phyloP scores from a whole-genome alignment of 495 filamentous ascomycete genomes.

The Sordaria brevicollis region DNA sequence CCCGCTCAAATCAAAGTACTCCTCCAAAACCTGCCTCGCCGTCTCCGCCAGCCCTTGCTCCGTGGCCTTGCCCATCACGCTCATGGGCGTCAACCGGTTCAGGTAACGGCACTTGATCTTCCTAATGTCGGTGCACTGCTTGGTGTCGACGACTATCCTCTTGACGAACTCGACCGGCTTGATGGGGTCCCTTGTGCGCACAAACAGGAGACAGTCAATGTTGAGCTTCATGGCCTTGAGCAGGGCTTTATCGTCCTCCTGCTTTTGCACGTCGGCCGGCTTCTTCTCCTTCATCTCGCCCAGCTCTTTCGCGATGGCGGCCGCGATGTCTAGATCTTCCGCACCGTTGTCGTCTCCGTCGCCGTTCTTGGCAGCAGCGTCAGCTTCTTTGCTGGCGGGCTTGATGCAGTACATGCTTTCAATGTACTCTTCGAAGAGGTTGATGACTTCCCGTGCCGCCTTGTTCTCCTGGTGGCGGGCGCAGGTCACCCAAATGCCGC shows the following conservation, averaged over 20 bases:
- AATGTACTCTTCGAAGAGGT: conserved; percentile 65
- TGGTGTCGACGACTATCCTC: conserved; percentile 59
- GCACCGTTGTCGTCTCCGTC: conserved; percentile 22
- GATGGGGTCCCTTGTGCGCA: conserved; percentile 55
- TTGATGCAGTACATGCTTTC: conserved; percentile 48
- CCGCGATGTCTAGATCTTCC: conserved; percentile 62
- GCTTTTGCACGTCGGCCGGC: conserved; percentile 17
- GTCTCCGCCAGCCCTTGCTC: conserved; percentile 65
- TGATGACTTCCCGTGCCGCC: conserved; percentile 59
- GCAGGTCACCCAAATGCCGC: conserved; percentile 85
- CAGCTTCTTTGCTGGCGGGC: conserved; percentile 26
- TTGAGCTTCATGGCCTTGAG: conserved; percentile 63
- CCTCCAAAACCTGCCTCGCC: conserved; percentile 55
- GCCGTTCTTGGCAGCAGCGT: no score
- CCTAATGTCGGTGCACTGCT: conserved; percentile 28
- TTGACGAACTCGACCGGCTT: conserved; percentile 75
- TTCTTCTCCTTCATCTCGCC: conserved; percentile 47
- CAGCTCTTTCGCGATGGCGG: conserved; percentile 70
- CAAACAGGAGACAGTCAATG: conserved; percentile 66
- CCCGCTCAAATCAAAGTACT: conserved; percentile 54
- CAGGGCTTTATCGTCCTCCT: conserved; percentile 19
- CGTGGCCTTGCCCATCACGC: conserved; percentile 64
- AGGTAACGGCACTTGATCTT: conserved; percentile 62
- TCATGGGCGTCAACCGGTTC: conserved; percentile 78
- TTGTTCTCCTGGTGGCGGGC: conserved; percentile 69